Evolutionary conservation across 2,329 filamentous ascomycete species (phyloP), one percentile per base, ranked within the genome.

Genomic region (Aspergillus amoenus): DNA sequence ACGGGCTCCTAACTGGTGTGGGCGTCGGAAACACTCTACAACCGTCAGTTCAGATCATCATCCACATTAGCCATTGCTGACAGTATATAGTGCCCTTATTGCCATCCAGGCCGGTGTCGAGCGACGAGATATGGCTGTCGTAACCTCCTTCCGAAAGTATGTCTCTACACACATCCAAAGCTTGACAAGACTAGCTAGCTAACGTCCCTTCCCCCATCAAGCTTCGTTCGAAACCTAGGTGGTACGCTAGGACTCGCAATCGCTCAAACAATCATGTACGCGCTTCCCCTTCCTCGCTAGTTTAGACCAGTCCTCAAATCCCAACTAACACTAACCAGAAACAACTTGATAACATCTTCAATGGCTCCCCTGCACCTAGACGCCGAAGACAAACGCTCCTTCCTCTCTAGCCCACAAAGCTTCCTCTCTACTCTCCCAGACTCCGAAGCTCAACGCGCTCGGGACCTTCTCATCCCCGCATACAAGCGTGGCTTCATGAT

Each of bases 11-110:
- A 18, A 83, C 82, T 18, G 79, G 80, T 39, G 70, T 81, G 0
- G 81, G 81, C 1, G 78, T 82, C 15, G 80, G 81, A 2, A 81
- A 82, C 48, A 83, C 80, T 2, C 66, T 83, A 24, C 80, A 82
- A 58, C 80, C 80, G 65, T 72, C 55, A 45, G 64, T 60, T 37
- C 34, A 37, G n/a, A 5, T n/a, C 15, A n/a, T 4, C 34, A 2
- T n/a, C 1, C 3, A 6, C n/a, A 37, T 37, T 37, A 5, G 6
- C 34, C 5, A 15, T 15, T 37, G 7, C 34, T 37, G 5, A 37
- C 27, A 32, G 39, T 0, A 8, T 2, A 4, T n/a, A 70, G 68
- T 3, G 58, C 70, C 18, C 66, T 75, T 1, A 74, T 75, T 18
- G 74, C 73, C 13, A 65, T 77, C 15, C 75, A 77, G 65, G 75